These are phyloP conservation scores for Bruguiera gymnorhiza DNA, from an alignment of 345 rosid species.

Conservation along the genomic window DNA sequence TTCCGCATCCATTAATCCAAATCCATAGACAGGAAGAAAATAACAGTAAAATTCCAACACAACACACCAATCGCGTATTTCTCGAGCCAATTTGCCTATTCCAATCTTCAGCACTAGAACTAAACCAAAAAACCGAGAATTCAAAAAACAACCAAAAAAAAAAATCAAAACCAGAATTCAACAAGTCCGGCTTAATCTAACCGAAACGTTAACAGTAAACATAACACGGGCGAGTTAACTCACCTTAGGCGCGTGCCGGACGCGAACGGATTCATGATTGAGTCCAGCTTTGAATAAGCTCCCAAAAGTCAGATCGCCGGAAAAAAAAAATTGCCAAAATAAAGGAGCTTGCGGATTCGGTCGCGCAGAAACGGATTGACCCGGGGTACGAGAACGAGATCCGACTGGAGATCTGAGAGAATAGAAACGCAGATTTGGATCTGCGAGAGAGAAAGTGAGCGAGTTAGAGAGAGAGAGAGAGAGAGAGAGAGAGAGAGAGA, in stretches of 20 bases:
- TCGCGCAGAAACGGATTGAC: neutral
- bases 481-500: neutral
- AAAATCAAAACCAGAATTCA: neutral
- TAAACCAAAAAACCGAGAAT: neutral
- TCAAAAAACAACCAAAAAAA: neutral
- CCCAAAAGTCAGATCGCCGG: slow-evolving; percentile 32
- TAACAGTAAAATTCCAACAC: too few species aligned
- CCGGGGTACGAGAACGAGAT: slow-evolving; percentile 34
- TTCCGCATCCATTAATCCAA: too few species aligned
- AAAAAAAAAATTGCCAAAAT: neutral
- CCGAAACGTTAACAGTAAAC: neutral
- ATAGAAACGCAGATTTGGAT: slow-evolving; percentile 44
- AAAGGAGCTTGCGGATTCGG: slow-evolving; percentile 2
- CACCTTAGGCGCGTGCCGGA: slow-evolving; percentile 97
- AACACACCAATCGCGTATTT: too few species aligned
- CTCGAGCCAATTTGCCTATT: too few species aligned
- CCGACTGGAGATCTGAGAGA: slow-evolving; percentile 33
- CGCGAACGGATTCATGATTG: slow-evolving; percentile 96
- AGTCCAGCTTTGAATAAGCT: slow-evolving; percentile 27
- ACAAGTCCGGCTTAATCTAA: neutral
- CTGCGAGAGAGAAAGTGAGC: slow-evolving; percentile 22
- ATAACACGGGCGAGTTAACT: slow-evolving; percentile 19
- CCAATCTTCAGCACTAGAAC: too few species aligned
- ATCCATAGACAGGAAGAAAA: too few species aligned
- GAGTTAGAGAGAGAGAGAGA: too few species aligned